Evolutionary conservation across 306 rosid species (phyloP).

Genomic region (Quercus glauca): DNA sequence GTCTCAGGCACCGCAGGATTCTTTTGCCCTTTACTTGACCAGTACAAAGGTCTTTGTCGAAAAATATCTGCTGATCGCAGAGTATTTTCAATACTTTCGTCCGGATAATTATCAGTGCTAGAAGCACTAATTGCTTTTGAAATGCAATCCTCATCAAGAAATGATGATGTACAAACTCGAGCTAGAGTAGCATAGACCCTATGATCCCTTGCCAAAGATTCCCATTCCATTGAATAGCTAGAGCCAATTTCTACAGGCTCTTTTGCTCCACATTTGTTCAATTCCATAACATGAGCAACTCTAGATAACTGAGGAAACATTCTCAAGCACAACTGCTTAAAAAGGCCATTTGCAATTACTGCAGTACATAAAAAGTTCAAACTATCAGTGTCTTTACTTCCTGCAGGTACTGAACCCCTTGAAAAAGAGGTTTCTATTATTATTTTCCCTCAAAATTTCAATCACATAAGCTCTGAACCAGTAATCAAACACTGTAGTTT

Average conservation of each 20-base stretch:
- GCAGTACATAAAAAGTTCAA: constrained; percentile 38
- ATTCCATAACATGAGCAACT: constrained; percentile 52
- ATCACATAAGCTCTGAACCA: background rate
- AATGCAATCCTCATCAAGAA: constrained; percentile 44
- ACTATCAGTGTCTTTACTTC: constrained; percentile 5
- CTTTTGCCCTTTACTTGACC: constrained; percentile 90
- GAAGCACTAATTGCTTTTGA: constrained; percentile 61
- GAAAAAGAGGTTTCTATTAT: background rate
- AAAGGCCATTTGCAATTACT: constrained; percentile 69
- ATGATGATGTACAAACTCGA: constrained; percentile 35
- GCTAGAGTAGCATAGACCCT: constrained; percentile 56
- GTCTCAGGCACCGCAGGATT: constrained; percentile 74
- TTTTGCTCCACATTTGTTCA: constrained; percentile 33
- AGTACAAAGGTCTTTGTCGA: constrained; percentile 45
- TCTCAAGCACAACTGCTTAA: constrained; percentile 79
- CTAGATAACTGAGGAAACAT: constrained; percentile 73
- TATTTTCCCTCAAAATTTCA: background rate
- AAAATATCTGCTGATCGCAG: constrained; percentile 39
- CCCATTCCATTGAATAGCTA: constrained; percentile 54
- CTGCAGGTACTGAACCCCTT: background rate
- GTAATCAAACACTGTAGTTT: background rate
- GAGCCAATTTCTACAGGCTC: constrained; percentile 54
- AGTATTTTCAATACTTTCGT: constrained; percentile 74
- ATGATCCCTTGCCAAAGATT: constrained; percentile 57
- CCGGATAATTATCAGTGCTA: constrained; percentile 86